phyloP scores from a whole-genome alignment of 2,329 filamentous ascomycete species.

The Colletotrichum phormii region DNA sequence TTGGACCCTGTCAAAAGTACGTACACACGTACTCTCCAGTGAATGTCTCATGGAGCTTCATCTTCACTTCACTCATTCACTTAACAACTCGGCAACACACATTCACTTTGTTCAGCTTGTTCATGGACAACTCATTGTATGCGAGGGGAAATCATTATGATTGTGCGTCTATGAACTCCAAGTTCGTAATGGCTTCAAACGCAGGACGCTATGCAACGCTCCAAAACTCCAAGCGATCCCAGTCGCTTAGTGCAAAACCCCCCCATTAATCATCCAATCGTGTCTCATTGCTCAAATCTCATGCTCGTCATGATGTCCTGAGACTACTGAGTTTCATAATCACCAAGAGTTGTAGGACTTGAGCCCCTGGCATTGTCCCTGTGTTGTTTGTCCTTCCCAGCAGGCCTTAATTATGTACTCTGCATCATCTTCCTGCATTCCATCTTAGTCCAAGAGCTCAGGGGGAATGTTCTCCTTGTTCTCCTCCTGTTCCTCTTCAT shows the following conservation, averaged over 20 bases:
- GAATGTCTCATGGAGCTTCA: not conserved
- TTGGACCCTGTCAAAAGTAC: constrained; percentile 2
- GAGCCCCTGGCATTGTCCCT: not conserved
- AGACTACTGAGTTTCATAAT: not conserved
- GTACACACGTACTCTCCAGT: not conserved
- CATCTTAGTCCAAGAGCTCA: not conserved
- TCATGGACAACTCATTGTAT: not conserved
- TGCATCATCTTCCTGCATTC: not conserved
- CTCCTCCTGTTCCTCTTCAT: not conserved
- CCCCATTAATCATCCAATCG: not conserved
- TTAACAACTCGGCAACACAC: not conserved
- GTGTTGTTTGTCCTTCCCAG: not conserved
- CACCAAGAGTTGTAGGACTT: not conserved
- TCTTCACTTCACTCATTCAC: not conserved
- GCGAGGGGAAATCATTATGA: not conserved
- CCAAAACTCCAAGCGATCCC: not conserved
- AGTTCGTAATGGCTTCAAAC: not conserved
- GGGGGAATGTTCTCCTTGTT: not conserved
- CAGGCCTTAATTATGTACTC: no score
- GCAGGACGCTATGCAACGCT: not conserved
- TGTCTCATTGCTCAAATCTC: not conserved
- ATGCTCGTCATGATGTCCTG: no score
- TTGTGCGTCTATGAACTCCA: not conserved
- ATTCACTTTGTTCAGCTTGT: not conserved
- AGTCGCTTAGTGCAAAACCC: not conserved